Percentiles rank a stretch among this genome's conserved stretches.
Evolutionary conservation across 2,329 filamentous ascomycete genomes (phyloP).

Genomic region (Apiospora phragmitis): DNA sequence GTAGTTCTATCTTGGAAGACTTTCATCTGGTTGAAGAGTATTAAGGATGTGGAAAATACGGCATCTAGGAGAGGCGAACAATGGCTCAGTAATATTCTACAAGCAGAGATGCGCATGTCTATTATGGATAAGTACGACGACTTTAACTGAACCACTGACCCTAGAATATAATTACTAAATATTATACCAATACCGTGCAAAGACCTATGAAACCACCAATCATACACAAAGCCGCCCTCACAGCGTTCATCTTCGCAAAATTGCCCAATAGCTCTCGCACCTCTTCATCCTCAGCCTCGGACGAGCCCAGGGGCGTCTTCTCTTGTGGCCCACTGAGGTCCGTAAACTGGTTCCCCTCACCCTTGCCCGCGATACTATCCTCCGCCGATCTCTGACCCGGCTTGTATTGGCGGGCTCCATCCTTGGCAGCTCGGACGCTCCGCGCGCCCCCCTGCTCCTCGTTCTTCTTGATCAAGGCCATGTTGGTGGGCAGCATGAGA

Average conservation of each 20-base stretch:
- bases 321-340: constrained; percentile 5
- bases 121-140: too few relatives aligned
- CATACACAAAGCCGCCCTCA: constrained; percentile 12
- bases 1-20: too few relatives aligned
- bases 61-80: too few relatives aligned
- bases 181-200: neutral
- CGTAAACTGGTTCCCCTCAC: constrained; percentile 3
- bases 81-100: too few relatives aligned
- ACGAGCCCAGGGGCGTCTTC: neutral
- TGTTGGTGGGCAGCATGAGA: constrained; percentile 12
- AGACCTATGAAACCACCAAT: neutral
- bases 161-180: too few relatives aligned
- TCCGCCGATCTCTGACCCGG: neutral
- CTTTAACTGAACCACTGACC: too few relatives aligned
- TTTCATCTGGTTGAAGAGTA: too few relatives aligned
- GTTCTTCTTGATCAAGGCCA: constrained; percentile 12
- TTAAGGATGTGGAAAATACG: too few relatives aligned
- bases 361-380: constrained; percentile 10
- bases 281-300: neutral
- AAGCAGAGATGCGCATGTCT: too few relatives aligned
- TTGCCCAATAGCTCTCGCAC: neutral
- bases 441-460: neutral
- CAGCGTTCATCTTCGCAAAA: constrained; percentile 7
- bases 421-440: neutral
- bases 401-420: neutral